These are phyloP conservation scores for Chrysochromulina parva DNA, from an alignment of 78 protist genomes.

Conservation along the genomic window DNA sequence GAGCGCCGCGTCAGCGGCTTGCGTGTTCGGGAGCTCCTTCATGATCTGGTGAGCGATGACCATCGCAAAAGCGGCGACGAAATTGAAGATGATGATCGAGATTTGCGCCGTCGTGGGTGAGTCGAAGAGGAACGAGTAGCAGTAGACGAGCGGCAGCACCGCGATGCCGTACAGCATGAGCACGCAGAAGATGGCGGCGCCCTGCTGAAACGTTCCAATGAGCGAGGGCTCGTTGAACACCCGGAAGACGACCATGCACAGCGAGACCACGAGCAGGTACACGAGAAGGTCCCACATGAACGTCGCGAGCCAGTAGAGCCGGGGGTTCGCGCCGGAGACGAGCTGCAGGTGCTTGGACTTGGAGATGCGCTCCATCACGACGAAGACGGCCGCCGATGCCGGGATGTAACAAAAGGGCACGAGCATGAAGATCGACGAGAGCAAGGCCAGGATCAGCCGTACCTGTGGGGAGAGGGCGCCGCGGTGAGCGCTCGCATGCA, in stretches of 20 bases:
- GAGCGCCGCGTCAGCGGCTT: background rate
- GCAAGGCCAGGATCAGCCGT: background rate
- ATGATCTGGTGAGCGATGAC: constrained; percentile 5
- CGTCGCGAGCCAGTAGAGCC: constrained; percentile 23
- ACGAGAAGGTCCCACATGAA: background rate
- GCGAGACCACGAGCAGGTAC: background rate
- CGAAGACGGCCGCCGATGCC: background rate
- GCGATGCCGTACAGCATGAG: background rate
- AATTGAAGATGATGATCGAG: background rate
- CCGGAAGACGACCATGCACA: background rate
- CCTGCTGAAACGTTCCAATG: background rate
- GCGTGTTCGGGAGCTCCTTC: background rate
- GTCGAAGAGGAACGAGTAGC: background rate
- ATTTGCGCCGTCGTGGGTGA: background rate
- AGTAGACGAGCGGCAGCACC: constrained; percentile 7
- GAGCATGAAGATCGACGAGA: constrained; percentile 18
- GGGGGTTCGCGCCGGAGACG: background rate
- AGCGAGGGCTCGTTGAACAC: background rate
- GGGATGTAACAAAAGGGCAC: constrained; percentile 42
- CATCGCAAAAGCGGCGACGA: background rate
- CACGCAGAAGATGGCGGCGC: no score
- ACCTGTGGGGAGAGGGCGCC: no score
- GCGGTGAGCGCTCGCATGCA: no score
- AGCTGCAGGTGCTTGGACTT: constrained; percentile 28
- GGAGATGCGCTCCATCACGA: constrained; percentile 10